Evolutionary conservation across 2,329 filamentous ascomycete genomes (phyloP).

Genomic region (Stenocarpella maydis): DNA sequence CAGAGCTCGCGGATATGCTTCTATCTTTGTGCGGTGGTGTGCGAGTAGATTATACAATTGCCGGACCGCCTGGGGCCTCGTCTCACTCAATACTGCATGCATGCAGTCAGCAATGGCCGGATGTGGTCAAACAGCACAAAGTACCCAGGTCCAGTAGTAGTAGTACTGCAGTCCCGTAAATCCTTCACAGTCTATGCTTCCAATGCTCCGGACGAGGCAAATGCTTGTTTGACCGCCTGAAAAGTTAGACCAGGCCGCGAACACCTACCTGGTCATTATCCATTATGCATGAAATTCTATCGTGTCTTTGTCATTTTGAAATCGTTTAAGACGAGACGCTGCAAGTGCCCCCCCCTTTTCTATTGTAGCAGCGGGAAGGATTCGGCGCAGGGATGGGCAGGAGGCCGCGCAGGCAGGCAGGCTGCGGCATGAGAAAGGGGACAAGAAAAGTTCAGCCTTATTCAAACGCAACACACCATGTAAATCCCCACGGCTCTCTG

Average conservation of each 20-base stretch:
- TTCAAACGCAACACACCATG: constrained; percentile 3
- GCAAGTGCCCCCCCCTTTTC: constrained; percentile 12
- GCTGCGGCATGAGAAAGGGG: constrained; percentile 5
- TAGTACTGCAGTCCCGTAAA: not conserved
- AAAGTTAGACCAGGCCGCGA: constrained; percentile 8
- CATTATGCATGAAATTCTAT: constrained; percentile 12
- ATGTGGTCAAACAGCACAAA: constrained; percentile 16
- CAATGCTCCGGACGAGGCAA: constrained; percentile 14
- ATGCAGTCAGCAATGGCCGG: constrained; percentile 26
- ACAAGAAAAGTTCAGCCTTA: constrained; percentile 22
- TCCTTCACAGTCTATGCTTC: constrained; percentile 3
- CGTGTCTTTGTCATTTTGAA: constrained; percentile 12
- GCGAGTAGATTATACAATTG: not conserved
- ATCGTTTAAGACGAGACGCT: constrained; percentile 21
- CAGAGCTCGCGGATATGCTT: not conserved
- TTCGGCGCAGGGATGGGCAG: constrained; percentile 11
- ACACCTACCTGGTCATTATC: not conserved
- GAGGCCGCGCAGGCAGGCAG: constrained; percentile 2
- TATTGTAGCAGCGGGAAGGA: constrained; percentile 27
- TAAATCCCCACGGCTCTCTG: not conserved
- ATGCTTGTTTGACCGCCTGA: constrained; percentile 13
- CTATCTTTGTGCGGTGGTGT: constrained; percentile 5
- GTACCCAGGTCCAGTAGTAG: not conserved
- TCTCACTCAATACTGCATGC: constrained; percentile 16
- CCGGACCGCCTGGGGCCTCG: constrained; percentile 9